Evolutionary conservation across 306 rosid genomes (phyloP), one percentile per base, ranked within the genome.

Genomic region (Begonia peltatifolia): DNA sequence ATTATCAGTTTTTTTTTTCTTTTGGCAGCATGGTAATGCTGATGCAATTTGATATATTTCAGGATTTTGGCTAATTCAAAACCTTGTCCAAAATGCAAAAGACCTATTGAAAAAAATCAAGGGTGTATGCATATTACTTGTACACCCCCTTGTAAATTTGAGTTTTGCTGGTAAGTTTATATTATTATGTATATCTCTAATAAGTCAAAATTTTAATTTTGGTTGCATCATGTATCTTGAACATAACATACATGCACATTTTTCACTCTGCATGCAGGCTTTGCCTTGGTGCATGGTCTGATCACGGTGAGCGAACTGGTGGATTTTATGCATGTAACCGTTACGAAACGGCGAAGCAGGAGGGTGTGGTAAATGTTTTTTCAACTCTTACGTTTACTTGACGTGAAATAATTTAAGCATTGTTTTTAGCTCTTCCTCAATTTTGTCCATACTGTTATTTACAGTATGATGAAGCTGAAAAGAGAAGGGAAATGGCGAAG

Each of bases 301-400:
- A 87, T 50, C 96, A 87, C 73, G 94, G 96, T 68, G 96, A 87
- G 72, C 79, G 87, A 68, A 83, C 94, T 1, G 96, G 94, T 58
- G 96, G 96, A 4, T 87, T 87, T 71, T 87, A 87, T 81, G 96
- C 96, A 43, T 87, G 96, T 78, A 87, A 87, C 65, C 92, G 96
- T 50, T 87, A 87, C 54, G 96, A 87, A 65, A 74, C 81, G 57
- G 96, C 94, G 42, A 87, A 79, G 69, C 96, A 87, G 71, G 96
- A 87, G 64, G 94, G 96, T 68, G 96, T 78, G 71, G 79, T 74
- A 77, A 30, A 30, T 3, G 6, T 0, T 0, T 7, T 20, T 30
- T 30, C 38, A 30, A 7, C 38, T 30, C 38, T 4, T 30, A 7
- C 3, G 38, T 25, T 1, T 25, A 3, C 35, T 25, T 6, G 8